Percentiles rank a stretch among this genome's conserved stretches.
These are phyloP conservation scores for Calamus simplicifolius DNA, from an alignment of 176 grass and related monocot species.

Conservation along the genomic window DNA sequence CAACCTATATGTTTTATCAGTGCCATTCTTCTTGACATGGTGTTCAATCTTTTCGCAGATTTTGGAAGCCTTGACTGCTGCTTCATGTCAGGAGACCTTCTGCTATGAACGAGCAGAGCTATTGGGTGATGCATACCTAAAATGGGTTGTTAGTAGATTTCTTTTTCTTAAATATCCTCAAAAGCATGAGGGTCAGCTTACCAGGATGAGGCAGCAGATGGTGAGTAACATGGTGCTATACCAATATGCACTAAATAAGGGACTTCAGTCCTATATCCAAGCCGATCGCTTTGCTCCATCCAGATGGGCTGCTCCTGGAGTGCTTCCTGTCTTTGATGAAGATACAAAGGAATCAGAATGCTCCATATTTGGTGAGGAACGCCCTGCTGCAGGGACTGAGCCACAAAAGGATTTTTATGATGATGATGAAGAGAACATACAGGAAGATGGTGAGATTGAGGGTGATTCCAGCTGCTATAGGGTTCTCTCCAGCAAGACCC, in stretches of 20 bases:
- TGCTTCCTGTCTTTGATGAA: conserved; percentile 94
- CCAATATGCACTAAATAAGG: conserved; percentile 73
- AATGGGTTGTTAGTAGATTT: conserved; percentile 99
- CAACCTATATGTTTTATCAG: neutral
- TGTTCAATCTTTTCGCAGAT: conserved; percentile 45
- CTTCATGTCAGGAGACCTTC: conserved; percentile 98
- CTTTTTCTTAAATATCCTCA: conserved; percentile 98
- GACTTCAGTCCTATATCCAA: conserved; percentile 96
- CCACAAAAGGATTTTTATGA: conserved; percentile 39
- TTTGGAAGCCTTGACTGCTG: conserved; percentile 96
- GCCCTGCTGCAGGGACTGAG: conserved; percentile 20
- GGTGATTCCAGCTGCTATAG: conserved; percentile 91
- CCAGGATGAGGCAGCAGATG: conserved; percentile 97
- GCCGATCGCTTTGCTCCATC: conserved; percentile 97
- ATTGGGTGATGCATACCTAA: conserved; percentile 94
- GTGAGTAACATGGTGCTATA: conserved; percentile 99
- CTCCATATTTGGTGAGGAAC: conserved; percentile 54
- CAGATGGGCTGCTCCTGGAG: conserved; percentile 93
- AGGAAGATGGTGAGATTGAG: conserved; percentile 92
- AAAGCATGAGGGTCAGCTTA: conserved; percentile 95
- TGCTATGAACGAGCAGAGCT: conserved; percentile 98
- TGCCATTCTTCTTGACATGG: conserved; percentile 4
- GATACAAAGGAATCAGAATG: conserved; percentile 64
- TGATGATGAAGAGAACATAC: conserved; percentile 46
- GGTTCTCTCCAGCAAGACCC: conserved; percentile 93